These are phyloP conservation scores for Zoysia pacifica DNA, from an alignment of 176 grass and related monocot genomes.

Conservation along the genomic window DNA sequence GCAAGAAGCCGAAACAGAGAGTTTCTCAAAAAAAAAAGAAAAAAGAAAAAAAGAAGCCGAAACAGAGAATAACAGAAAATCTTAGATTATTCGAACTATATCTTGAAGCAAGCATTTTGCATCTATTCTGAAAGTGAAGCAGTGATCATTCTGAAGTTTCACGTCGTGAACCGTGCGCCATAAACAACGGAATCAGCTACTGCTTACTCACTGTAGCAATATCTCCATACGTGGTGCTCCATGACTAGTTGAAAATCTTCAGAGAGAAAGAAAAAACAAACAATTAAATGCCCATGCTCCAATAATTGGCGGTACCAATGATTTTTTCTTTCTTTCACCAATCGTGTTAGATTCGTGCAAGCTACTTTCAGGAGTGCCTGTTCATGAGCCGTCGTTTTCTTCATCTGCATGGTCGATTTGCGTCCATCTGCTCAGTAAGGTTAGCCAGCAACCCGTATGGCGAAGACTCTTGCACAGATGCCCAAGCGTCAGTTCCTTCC, in stretches of 20 bases:
- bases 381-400: constrained; percentile 1
- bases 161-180: neutral
- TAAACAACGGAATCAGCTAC: neutral
- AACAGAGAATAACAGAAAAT: neutral
- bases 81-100: neutral
- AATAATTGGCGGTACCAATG: constrained; percentile 32
- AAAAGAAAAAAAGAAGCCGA: neutral
- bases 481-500: neutral
- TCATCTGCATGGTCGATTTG: neutral
- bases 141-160: neutral
- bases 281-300: neutral
- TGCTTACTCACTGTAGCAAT: neutral
- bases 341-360: neutral
- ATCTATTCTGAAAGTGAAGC: neutral
- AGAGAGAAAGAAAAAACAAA: neutral
- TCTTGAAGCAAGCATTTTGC: neutral
- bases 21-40: no score
- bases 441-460: neutral
- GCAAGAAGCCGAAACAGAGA: neutral
- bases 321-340: neutral
- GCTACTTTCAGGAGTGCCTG: neutral
- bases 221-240: neutral
- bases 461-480: constrained; percentile 7
- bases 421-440: neutral
- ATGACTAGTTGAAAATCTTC: neutral